Evolutionary conservation across 345 rosid genomes (phyloP).

Genomic region (Syzygium grande): DNA sequence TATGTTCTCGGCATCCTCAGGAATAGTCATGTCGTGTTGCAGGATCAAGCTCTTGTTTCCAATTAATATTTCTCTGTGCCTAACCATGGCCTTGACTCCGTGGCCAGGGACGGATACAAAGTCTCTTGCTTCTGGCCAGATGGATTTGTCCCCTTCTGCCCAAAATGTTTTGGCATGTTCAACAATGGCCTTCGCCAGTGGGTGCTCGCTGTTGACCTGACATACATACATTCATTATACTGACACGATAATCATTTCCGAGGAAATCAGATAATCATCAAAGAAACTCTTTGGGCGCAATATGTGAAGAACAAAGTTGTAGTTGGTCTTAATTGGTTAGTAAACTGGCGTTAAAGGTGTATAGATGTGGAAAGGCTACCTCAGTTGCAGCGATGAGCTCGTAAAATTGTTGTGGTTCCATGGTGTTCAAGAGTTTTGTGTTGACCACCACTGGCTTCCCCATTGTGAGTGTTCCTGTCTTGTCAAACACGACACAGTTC

Average conservation of each 20-base stretch:
- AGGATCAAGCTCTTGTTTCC: conserved; percentile 74
- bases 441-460: conserved; percentile 76
- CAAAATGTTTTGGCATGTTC: conserved; percentile 62
- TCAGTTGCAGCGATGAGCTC: conserved; percentile 75
- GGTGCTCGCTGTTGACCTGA: conserved; percentile 81
- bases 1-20: conserved; percentile 50
- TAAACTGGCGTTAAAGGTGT: neutral
- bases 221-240: neutral
- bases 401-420: conserved; percentile 59
- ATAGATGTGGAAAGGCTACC: conserved; percentile 22
- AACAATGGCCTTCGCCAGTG: conserved; percentile 73
- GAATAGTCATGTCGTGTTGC: conserved; percentile 25
- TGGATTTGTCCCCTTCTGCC: conserved; percentile 57
- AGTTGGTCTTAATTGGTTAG: neutral
- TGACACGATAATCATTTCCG: neutral
- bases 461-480: conserved; percentile 85
- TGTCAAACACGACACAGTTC: conserved; percentile 80
- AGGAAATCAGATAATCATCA: neutral
- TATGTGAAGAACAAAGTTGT: neutral
- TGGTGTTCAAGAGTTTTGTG: conserved; percentile 48
- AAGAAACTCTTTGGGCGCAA: neutral
- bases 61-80: conserved; percentile 44
- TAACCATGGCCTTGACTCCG: conserved; percentile 64
- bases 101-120: conserved; percentile 66
- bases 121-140: conserved; percentile 69